Conservation (phyloP, 2,329 filamentous ascomycete species). For the Pseudogymnoascus sp. region DNA sequence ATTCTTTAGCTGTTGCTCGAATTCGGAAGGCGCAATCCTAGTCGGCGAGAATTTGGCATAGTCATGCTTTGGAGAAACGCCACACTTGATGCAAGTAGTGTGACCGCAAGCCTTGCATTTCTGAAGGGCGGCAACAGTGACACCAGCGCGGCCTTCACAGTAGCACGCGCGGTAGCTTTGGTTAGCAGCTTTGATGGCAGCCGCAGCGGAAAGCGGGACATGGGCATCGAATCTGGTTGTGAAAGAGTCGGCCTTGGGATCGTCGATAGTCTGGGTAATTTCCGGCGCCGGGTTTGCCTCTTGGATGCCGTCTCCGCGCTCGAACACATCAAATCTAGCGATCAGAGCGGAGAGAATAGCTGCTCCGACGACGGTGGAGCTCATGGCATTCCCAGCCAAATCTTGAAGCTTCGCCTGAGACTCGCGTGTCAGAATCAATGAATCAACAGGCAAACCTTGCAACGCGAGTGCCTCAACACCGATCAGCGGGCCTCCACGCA, state of each 20-base stretch:
- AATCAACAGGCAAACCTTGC: slow-evolving; percentile 61
- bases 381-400: slow-evolving; percentile 76
- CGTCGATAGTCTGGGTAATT: background rate
- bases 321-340: slow-evolving; percentile 15
- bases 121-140: slow-evolving; percentile 35
- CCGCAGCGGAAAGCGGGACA: slow-evolving; percentile 11
- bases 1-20: slow-evolving; percentile 37
- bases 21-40: slow-evolving; percentile 36
- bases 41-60: slow-evolving; percentile 19
- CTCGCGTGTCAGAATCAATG: slow-evolving; percentile 58
- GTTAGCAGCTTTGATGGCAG: slow-evolving; percentile 19
- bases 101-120: slow-evolving; percentile 46
- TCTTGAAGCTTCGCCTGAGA: slow-evolving; percentile 56
- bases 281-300: background rate
- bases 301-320: slow-evolving; percentile 10
- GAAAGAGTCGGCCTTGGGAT: background rate
- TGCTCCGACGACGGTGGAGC: slow-evolving; percentile 61
- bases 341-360: slow-evolving; percentile 54
- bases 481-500: slow-evolving; percentile 51
- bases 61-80: slow-evolving; percentile 41
- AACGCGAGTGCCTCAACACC: slow-evolving; percentile 57
- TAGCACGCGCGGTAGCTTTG: slow-evolving; percentile 42
- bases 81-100: slow-evolving; percentile 47
- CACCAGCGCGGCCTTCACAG: slow-evolving; percentile 45
- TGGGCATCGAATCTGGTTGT: slow-evolving; percentile 10